These are phyloP conservation scores for Coemansia guatemalensis DNA, from an alignment of 192 early-diverging fungal species.

Conservation along the genomic window DNA sequence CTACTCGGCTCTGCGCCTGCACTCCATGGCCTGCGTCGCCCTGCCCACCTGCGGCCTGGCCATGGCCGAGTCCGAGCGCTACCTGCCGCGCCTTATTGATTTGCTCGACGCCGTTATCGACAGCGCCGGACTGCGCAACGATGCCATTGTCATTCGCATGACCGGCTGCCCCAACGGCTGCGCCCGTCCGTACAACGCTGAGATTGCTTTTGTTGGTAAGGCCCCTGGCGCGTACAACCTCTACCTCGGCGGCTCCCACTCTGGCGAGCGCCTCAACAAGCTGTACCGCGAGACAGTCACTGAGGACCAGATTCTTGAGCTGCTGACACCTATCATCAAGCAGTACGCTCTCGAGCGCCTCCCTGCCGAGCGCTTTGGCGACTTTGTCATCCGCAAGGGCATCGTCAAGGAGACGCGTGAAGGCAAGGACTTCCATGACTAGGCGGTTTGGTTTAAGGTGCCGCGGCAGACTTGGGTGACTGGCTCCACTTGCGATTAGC, in stretches of 20 bases:
- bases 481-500: no score
- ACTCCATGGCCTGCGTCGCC: conserved; percentile 95
- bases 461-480: no score
- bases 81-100: conserved; percentile 81
- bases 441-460: no score
- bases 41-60: conserved; percentile 93
- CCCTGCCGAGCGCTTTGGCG: conserved; percentile 86
- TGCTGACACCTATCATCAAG: conserved; percentile 78
- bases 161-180: conserved; percentile 99
- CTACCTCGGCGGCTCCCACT: conserved; percentile 87
- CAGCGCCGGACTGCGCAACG: conserved; percentile 75
- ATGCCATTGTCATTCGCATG: conserved; percentile 95
- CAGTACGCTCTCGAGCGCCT: conserved; percentile 72
- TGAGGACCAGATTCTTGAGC: conserved; percentile 83
- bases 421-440: conserved; percentile 77
- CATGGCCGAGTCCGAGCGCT: conserved; percentile 97
- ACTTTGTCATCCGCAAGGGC: conserved; percentile 89
- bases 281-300: conserved; percentile 85
- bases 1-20: conserved; percentile 76
- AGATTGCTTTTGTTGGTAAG: conserved; percentile 95
- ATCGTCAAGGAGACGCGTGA: conserved; percentile 78
- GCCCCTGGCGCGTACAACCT: conserved; percentile 94
- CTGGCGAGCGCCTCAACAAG: conserved; percentile 88
- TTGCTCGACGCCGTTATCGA: conserved; percentile 80
- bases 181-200: conserved; percentile 90